Conservation (phyloP, 129 eudicot species). For the Glebionis coronaria region DNA sequence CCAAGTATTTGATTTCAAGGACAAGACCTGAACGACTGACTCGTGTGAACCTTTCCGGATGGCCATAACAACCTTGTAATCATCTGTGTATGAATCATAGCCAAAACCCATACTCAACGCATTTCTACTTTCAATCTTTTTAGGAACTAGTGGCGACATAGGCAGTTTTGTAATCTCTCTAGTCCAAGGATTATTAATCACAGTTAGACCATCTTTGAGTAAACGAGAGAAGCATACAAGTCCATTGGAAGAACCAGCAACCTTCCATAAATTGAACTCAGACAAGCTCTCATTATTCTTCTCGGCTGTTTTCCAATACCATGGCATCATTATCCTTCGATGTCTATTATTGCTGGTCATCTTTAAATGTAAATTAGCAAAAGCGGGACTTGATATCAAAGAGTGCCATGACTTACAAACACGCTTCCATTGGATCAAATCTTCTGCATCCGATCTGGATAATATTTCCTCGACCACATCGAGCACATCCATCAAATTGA, state of each 20-base stretch:
- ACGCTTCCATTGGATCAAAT: neutral
- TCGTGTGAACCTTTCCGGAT: neutral
- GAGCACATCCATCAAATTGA: no score
- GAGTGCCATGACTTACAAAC: neutral
- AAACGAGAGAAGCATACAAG: neutral
- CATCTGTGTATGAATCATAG: slow-evolving; percentile 4
- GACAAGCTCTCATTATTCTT: neutral
- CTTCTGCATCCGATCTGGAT: neutral
- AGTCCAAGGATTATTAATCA: neutral
- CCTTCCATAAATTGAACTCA: neutral
- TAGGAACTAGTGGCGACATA: neutral
- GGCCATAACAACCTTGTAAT: neutral
- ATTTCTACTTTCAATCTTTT: no score
- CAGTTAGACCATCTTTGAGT: neutral
- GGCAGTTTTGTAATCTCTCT: neutral
- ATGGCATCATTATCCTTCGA: neutral
- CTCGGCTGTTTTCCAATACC: no score
- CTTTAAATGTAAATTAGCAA: neutral
- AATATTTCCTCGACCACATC: no score
- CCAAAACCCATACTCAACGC: neutral
- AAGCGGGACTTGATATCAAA: neutral
- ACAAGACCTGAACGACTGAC: neutral
- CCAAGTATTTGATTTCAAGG: neutral
- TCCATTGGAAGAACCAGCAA: neutral
- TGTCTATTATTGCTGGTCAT: neutral